phyloP scores from a whole-genome alignment of 257 asterid genomes.

The Datura wrightii region DNA sequence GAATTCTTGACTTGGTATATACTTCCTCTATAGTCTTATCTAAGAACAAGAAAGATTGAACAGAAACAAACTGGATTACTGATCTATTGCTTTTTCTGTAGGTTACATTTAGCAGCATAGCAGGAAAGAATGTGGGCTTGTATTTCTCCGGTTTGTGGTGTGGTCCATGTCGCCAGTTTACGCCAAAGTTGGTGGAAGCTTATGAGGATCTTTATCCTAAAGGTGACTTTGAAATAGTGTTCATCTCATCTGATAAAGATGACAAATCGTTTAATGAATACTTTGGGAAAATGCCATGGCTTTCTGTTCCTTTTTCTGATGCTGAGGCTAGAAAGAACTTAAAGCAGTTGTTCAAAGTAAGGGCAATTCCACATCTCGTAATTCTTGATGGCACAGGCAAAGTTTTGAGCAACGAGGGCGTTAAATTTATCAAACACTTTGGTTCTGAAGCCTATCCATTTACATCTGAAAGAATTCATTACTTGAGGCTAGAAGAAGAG shows the following conservation, averaged over 20 bases:
- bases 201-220: constrained; percentile 33
- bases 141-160: constrained; percentile 48
- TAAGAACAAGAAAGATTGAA: not conserved
- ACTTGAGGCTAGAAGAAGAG: constrained; percentile 40
- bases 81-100: constrained; percentile 22
- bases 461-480: constrained; percentile 37
- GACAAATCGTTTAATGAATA: constrained; percentile 41
- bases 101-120: constrained; percentile 37
- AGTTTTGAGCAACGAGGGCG: constrained; percentile 39
- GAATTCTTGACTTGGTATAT: not conserved
- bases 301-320: constrained; percentile 46
- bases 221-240: constrained; percentile 43
- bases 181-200: constrained; percentile 39
- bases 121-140: constrained; percentile 36
- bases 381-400: constrained; percentile 37
- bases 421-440: constrained; percentile 28
- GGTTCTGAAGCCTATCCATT: constrained; percentile 45
- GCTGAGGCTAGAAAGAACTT: constrained; percentile 33
- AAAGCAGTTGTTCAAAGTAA: constrained; percentile 40
- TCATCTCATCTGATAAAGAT: constrained; percentile 46
- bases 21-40: not conserved
- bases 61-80: not conserved
- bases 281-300: constrained; percentile 50
- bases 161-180: constrained; percentile 45
- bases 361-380: constrained; percentile 45